phyloP scores from a whole-genome alignment of 495 filamentous ascomycete genomes.

The Aspergillus steynii region DNA sequence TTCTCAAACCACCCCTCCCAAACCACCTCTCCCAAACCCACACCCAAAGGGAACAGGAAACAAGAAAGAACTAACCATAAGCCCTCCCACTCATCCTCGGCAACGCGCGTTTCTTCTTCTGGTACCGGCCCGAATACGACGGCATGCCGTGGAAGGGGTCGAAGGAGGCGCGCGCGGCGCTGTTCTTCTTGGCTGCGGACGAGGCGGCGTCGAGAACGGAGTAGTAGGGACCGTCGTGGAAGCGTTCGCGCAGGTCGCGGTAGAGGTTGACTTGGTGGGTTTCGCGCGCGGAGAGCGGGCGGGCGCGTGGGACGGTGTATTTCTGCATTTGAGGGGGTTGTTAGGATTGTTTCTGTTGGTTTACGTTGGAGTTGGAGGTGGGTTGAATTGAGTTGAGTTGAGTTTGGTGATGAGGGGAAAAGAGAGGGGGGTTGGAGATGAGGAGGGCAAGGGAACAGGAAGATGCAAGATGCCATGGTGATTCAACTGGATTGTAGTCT shows the following conservation, averaged over 20 bases:
- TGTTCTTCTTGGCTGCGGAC: conserved; percentile 43
- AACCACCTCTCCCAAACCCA: not conserved
- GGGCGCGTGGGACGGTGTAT: conserved; percentile 37
- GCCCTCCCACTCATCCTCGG: conserved; percentile 51
- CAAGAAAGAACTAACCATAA: conserved; percentile 43
- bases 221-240: conserved; percentile 59
- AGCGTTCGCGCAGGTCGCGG: conserved; percentile 48
- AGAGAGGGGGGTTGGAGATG: not conserved
- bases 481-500: not conserved
- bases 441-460: not conserved
- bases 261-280: conserved; percentile 45
- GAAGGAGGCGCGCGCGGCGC: conserved; percentile 39
- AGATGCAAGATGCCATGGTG: not conserved
- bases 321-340: conserved; percentile 25
- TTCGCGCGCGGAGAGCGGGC: conserved; percentile 35
- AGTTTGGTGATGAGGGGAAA: not conserved
- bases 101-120: conserved; percentile 51
- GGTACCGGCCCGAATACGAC: conserved; percentile 56
- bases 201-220: conserved; percentile 52
- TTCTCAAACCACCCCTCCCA: not conserved
- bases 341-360: not conserved
- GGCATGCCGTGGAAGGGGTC: conserved; percentile 63
- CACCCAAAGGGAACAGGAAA: not conserved
- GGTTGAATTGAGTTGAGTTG: not conserved
- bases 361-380: no score